Base-by-base conservation (phyloP, 345 rosid genomes). In the Ricinus communis region DNA sequence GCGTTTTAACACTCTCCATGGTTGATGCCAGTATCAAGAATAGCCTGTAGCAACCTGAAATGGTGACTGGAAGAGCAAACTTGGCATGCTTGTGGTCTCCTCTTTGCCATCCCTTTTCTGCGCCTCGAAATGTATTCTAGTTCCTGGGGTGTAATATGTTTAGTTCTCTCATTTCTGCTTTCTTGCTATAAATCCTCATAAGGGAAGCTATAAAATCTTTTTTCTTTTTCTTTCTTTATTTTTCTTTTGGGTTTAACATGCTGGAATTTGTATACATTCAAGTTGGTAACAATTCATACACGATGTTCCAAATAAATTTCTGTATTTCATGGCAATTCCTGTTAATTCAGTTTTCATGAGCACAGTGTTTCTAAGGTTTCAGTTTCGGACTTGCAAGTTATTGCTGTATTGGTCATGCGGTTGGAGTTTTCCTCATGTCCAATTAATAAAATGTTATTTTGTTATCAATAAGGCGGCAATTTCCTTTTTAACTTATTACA, bases 1-100 rank as follows among this genome's bases (percentile, higher is more conserved):
- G 54, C 84, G 84, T 69, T 95, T 92, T 70, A 85, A 66, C 82
- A 72, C 75, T 73, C 83, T 77, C 13, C 79, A 76, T 66, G 84
- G 83, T 46, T 61, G 65, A 58, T 36, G 46, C 49, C 18, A 33
- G 24, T 60, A 56, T 38, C 71, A 30, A 51, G 82, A 55, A 63
- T 5, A 51, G 47, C 53, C 57, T 22, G 53, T 7, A 46, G 58
- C 21, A 16, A 22, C 58, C 55, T n/a, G 47, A 74, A 68, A 71
- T 70, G 68, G 53, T 57, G 57, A n/a, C 21, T 24, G 38, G 22
- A 57, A 68, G 71, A 58, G 8, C 22, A 22, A 43, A 46, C 51
- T 68, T 47, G 41, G 62, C 69, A 46, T 66, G 62, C 66, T 76
- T 62, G 38, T 38, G 38, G 19, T 30, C 33, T 74, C n/a, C 41